Evolutionary conservation across 2,329 filamentous ascomycete species (phyloP).

Genomic region (Trichoderma atrobrunneum): DNA sequence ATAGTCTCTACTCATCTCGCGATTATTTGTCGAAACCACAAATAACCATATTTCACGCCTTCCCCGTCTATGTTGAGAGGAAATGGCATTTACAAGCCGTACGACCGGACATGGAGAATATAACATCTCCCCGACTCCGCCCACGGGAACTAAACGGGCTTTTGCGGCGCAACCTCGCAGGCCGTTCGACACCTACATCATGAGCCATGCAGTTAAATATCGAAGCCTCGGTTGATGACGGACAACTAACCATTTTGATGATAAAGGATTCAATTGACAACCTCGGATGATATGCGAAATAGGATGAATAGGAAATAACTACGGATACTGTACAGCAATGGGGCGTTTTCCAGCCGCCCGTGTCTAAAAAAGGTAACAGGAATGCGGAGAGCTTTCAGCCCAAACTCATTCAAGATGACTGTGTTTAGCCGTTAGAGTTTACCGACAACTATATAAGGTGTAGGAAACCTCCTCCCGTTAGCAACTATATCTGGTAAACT

Average conservation of each 20-base stretch:
- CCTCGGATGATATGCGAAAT: background rate
- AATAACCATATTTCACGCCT: background rate
- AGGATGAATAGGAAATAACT: background rate
- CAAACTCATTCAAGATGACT: background rate
- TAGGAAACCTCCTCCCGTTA: background rate
- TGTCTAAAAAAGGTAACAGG: background rate
- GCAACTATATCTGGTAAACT: background rate
- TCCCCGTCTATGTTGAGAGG: background rate
- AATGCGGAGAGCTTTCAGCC: background rate
- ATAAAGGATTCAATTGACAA: background rate
- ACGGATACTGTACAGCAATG: no score
- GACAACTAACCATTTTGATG: background rate
- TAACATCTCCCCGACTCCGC: background rate
- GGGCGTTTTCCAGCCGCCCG: background rate
- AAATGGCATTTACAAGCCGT: background rate
- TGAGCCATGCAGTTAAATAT: background rate
- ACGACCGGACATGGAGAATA: background rate
- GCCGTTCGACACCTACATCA: background rate
- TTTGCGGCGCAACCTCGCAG: background rate
- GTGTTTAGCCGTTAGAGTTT: background rate
- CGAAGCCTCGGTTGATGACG: background rate
- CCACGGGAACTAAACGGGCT: background rate
- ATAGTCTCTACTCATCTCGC: background rate
- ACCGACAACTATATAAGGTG: background rate
- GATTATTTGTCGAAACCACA: background rate